A percentile compares a stretch with the other conserved stretches of the same genome.
These are phyloP conservation scores for Grosmannia penicillata DNA, from an alignment of 2,329 filamentous ascomycete species.

Conservation along the genomic window DNA sequence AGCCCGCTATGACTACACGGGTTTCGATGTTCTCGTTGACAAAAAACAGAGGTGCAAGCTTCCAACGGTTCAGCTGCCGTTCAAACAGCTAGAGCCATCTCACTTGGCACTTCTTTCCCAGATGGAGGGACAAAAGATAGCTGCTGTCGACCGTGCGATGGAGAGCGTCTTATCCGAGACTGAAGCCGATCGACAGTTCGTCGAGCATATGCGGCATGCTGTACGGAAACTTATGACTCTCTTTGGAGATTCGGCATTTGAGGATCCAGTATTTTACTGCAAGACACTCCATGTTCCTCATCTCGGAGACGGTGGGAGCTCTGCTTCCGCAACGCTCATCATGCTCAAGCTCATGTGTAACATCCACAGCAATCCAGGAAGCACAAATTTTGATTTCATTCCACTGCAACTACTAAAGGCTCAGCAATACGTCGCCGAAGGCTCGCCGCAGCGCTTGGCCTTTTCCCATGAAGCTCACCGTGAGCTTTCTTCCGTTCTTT, in stretches of 20 bases:
- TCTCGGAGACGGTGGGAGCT: too few relatives aligned
- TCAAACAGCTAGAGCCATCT: conserved; percentile 35
- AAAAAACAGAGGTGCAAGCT: conserved; percentile 42
- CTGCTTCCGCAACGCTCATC: conserved; percentile 14
- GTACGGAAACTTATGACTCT: too few relatives aligned
- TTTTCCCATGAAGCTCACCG: not conserved
- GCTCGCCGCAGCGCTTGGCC: not conserved
- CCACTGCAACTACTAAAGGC: not conserved
- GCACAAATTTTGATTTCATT: not conserved
- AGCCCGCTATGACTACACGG: conserved; percentile 32
- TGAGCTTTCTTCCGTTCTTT: not conserved
- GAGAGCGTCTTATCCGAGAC: conserved; percentile 16
- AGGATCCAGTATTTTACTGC: too few relatives aligned
- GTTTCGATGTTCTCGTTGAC: conserved; percentile 49
- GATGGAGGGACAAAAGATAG: conserved; percentile 29
- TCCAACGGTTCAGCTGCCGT: conserved; percentile 40
- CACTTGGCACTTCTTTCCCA: conserved; percentile 39
- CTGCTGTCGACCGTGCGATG: conserved; percentile 23
- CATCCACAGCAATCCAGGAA: not conserved
- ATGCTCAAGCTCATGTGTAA: not conserved
- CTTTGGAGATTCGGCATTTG: too few relatives aligned
- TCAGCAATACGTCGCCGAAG: not conserved
- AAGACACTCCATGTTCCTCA: too few relatives aligned
- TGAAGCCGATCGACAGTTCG: too few relatives aligned
- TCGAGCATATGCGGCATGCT: too few relatives aligned